These are phyloP conservation scores for Scalesia atractyloides DNA, from an alignment of 129 eudicot species.

Conservation along the genomic window DNA sequence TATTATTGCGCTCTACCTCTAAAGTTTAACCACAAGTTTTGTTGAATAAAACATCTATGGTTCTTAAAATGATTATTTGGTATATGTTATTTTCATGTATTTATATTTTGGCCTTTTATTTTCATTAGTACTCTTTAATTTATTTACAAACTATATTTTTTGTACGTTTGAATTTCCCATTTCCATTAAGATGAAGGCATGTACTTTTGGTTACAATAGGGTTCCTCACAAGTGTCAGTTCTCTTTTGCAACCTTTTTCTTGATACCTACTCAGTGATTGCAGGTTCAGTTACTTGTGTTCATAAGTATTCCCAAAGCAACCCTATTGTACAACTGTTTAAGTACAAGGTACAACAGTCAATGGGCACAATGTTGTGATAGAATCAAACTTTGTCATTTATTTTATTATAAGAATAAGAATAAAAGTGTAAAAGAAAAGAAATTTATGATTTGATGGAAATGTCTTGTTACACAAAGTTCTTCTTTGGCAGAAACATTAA, in stretches of 20 bases:
- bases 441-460: slow-evolving; percentile 11
- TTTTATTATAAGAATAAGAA: not conserved
- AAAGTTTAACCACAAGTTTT: no score
- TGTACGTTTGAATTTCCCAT: slow-evolving; percentile 9
- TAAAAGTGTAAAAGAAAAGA: not conserved
- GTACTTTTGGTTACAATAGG: slow-evolving; percentile 38
- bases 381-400: not conserved
- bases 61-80: slow-evolving; percentile 9
- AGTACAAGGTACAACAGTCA: slow-evolving; percentile 30
- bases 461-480: slow-evolving; percentile 33
- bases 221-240: slow-evolving; percentile 29
- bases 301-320: slow-evolving; percentile 14
- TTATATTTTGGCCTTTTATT: no score
- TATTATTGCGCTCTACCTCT: no score
- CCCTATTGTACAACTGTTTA: slow-evolving; percentile 25
- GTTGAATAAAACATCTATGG: no score
- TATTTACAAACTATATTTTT: not conserved
- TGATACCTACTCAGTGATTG: slow-evolving; percentile 26
- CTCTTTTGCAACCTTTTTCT: slow-evolving; percentile 30
- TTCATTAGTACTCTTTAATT: no score
- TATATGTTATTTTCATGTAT: not conserved
- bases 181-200: slow-evolving; percentile 23
- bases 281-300: slow-evolving; percentile 31
- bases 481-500: slow-evolving; percentile 27
- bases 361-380: not conserved